These are phyloP conservation scores for Sisymbrium irio DNA, from an alignment of 345 rosid genomes.

Conservation along the genomic window DNA sequence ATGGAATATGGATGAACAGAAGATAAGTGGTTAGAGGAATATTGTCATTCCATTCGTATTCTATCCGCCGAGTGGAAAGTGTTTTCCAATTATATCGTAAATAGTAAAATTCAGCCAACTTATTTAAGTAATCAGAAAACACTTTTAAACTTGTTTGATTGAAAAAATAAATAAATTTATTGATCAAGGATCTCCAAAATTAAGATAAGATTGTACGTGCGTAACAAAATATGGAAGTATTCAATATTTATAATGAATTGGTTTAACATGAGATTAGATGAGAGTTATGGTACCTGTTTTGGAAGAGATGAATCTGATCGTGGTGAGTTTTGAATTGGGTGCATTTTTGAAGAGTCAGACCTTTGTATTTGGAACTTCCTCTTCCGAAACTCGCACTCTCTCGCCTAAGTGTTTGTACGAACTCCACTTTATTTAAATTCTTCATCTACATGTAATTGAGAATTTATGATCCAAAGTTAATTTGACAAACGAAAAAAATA, in stretches of 20 bases:
- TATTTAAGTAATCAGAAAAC: background rate
- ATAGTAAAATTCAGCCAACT: background rate
- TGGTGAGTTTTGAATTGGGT: slow-evolving; percentile 31
- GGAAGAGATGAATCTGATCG: slow-evolving; percentile 34
- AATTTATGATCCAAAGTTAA: background rate
- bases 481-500: background rate
- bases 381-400: slow-evolving; percentile 93
- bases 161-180: no score
- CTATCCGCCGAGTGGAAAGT: background rate
- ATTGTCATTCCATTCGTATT: background rate
- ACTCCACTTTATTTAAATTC: slow-evolving; percentile 75
- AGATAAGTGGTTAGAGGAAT: slow-evolving; percentile 4
- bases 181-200: background rate
- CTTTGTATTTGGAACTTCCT: slow-evolving; percentile 91
- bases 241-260: background rate
- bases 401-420: slow-evolving; percentile 89
- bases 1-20: slow-evolving; percentile 17
- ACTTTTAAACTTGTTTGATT: background rate
- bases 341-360: slow-evolving; percentile 77
- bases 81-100: background rate
- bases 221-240: background rate
- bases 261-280: background rate
- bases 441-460: slow-evolving; percentile 52
- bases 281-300: slow-evolving; percentile 25
- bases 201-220: background rate